A percentile compares a stretch with the other conserved stretches of the same genome.
These are phyloP conservation scores for Corymbia citriodora DNA, from an alignment of 441 rosid genomes.

Conservation along the genomic window DNA sequence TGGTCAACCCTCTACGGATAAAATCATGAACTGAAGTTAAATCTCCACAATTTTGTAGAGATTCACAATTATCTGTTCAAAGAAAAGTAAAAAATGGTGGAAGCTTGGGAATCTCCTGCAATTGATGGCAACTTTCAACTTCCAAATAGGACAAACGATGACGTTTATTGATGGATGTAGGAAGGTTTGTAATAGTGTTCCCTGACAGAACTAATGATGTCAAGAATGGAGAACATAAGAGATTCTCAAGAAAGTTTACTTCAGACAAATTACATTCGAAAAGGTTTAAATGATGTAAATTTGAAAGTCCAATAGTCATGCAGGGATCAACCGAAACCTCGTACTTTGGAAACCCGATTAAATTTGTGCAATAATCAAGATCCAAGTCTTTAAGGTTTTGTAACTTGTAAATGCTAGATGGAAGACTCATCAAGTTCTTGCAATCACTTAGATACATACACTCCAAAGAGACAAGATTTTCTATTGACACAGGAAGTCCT, in stretches of 20 bases:
- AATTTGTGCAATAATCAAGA: accelerated
- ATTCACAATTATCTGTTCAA: accelerated
- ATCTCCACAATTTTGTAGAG: too few relatives aligned
- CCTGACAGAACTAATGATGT: too few relatives aligned
- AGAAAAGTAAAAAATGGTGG: neutral
- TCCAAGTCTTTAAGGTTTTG: accelerated
- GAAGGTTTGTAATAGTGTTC: too few relatives aligned
- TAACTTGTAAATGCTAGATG: neutral
- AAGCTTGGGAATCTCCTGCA: neutral
- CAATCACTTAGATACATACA: too few relatives aligned
- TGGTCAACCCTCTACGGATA: neutral
- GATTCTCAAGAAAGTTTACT: neutral
- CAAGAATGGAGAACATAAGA: neutral
- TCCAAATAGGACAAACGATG: accelerated
- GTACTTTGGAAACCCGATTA: neutral
- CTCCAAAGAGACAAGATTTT: too few relatives aligned
- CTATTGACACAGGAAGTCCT: too few relatives aligned
- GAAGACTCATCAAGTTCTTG: too few relatives aligned
- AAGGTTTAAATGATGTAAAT: accelerated
- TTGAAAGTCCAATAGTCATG: neutral
- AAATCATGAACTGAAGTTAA: too few relatives aligned
- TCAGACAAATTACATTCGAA: accelerated
- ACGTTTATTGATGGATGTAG: neutral
- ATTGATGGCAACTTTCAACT: accelerated
- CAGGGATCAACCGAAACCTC: neutral